Evolutionary conservation across 495 filamentous ascomycete genomes (phyloP), one percentile per base, ranked within the genome.

Genomic region (Trichoderma virens): DNA sequence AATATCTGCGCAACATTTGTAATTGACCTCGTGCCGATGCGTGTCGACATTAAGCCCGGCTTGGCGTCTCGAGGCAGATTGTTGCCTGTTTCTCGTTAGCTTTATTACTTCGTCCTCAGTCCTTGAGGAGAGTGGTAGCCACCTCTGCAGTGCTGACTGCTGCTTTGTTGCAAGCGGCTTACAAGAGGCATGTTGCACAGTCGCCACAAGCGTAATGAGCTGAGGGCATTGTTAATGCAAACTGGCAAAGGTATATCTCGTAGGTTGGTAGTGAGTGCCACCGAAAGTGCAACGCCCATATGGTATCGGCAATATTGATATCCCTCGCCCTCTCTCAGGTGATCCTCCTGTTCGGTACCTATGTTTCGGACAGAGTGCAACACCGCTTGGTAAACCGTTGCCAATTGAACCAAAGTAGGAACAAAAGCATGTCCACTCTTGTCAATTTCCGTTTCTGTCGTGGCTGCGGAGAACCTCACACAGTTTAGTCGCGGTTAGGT

Each of bases 401-500:
- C 38, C 38, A 41, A 41, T 18, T 35, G 34, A 5, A 11, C 41
- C 8, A 25, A 51, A 51, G 45, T 25, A 51, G 45, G 16, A 51
- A 51, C 45, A 51, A 16, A 41, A 11, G 18, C 11, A 14, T 2
- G 16, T 3, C 45, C 18, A 51, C 16, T 47, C 43, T 47, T 56
- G 23, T 16, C 25, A 30, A 56, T 56, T 56, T 28, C 51, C 51
- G 14, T 56, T 56, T 56, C 51, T 56, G 51, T 56, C 51, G 1
- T 56, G 51, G 51, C 4, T 56, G 51, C 51, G 51, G 51, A 56
- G 51, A 28, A 56, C 51, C 51, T 30, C 25, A 7, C 25, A 56
- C 51, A 30, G 27, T n/a, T 30, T 56, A 56, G 27, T 30, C 51
- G 51, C 51, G 51, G 51, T 27, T 56, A 20, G 51, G 51, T 56